phyloP scores from a whole-genome alignment of 371 early-diverging fungal genomes.

The Apophysomyces trapeziformis region DNA sequence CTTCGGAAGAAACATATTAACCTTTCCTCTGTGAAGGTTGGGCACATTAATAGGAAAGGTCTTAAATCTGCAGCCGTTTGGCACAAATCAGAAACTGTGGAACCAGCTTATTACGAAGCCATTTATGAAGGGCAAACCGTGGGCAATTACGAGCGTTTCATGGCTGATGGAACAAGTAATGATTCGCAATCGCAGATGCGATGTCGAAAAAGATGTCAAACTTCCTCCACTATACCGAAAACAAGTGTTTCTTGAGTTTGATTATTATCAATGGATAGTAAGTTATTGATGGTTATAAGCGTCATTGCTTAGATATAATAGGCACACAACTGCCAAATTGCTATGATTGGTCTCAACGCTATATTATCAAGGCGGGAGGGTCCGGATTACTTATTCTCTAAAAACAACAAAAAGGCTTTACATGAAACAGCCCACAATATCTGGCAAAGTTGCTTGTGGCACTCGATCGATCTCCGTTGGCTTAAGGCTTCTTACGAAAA shows the following conservation, averaged over 20 bases:
- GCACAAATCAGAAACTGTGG: conserved; percentile 44
- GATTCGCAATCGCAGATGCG: conserved; percentile 65
- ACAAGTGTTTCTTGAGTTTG: conserved; percentile 59
- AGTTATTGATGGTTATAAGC: not conserved
- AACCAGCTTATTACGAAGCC: conserved; percentile 39
- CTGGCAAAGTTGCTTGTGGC: conserved; percentile 70
- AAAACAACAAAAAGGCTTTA: conserved; percentile 57
- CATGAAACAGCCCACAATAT: conserved; percentile 65
- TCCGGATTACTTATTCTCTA: conserved; percentile 75
- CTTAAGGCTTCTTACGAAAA: conserved; percentile 26
- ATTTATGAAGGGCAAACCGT: conserved; percentile 42
- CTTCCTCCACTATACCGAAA: conserved; percentile 67
- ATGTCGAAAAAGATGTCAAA: conserved; percentile 56
- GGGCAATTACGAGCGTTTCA: conserved; percentile 42
- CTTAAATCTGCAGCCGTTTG: conserved; percentile 58
- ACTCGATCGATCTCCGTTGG: conserved; percentile 32
- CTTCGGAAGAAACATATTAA: not conserved
- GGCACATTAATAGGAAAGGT: conserved; percentile 52
- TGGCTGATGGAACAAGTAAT: conserved; percentile 64
- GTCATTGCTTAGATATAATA: not conserved
- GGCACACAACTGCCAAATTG: conserved; percentile 68
- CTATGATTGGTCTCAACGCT: conserved; percentile 70
- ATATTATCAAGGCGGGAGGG: conserved; percentile 62
- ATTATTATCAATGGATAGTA: conserved; percentile 60
- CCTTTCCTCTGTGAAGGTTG: conserved; percentile 39